A percentile compares a stretch with the other conserved stretches of the same genome.
Conservation (phyloP, 768 basidiomycete genomes). For the Mycena crocata region DNA sequence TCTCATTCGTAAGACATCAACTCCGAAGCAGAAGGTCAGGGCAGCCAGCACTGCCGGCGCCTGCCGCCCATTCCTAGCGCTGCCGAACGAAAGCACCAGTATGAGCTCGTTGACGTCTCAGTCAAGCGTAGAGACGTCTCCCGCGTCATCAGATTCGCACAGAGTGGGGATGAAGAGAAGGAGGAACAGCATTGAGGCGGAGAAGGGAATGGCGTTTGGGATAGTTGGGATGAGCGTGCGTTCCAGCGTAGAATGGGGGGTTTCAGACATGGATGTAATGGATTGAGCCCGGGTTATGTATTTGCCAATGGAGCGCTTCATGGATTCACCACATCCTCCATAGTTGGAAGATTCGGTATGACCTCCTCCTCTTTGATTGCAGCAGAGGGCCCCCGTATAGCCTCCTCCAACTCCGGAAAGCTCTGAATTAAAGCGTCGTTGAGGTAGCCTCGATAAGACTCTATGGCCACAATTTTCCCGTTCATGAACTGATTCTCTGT, state of each 20-base stretch:
- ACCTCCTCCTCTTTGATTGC: conserved; percentile 22
- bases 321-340: conserved; percentile 4
- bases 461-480: conserved; percentile 84
- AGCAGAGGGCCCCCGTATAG: conserved; percentile 37
- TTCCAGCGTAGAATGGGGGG: neutral
- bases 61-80: conserved; percentile 13
- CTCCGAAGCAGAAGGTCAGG: conserved; percentile 22
- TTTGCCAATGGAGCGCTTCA: neutral
- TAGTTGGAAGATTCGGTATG: neutral
- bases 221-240: conserved; percentile 20
- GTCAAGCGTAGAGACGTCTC: conserved; percentile 12
- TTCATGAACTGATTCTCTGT: conserved; percentile 95
- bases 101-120: conserved; percentile 28
- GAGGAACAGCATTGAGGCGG: conserved; percentile 28
- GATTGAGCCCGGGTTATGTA: neutral
- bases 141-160: conserved; percentile 25
- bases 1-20: neutral
- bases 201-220: conserved; percentile 19
- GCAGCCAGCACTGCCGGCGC: conserved; percentile 23
- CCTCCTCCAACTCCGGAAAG: conserved; percentile 73
- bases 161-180: conserved; percentile 24
- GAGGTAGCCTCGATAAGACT: conserved; percentile 77
- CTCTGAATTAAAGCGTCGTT: conserved; percentile 77
- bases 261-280: conserved; percentile 22
- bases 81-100: conserved; percentile 11